A percentile compares a stretch with the other conserved stretches of the same genome.
phyloP scores from a whole-genome alignment of 73 alveolate species.

The Uronychia binucleata region DNA sequence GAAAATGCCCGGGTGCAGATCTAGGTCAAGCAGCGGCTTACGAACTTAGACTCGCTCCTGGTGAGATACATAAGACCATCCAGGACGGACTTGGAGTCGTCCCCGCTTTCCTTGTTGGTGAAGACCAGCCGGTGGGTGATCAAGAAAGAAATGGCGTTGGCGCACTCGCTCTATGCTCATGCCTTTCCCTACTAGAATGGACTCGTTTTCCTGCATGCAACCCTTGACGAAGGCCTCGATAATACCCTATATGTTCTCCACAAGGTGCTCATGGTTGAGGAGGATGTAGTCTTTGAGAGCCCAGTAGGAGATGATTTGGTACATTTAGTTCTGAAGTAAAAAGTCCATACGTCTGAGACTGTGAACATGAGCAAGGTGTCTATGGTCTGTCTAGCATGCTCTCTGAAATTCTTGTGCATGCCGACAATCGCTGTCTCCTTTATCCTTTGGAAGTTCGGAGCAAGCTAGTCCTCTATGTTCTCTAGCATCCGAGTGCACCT shows the following conservation, averaged over 20 bases:
- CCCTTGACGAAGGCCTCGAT: conserved; percentile 45
- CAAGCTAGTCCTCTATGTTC: not conserved
- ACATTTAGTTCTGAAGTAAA: conserved; percentile 5
- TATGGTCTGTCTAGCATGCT: conserved; percentile 26
- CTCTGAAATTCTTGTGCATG: conserved; percentile 37
- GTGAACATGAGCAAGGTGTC: conserved; percentile 40
- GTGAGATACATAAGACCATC: conserved; percentile 55
- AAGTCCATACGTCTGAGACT: conserved; percentile 13
- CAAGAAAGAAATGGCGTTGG: conserved; percentile 52
- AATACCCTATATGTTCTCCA: conserved; percentile 24
- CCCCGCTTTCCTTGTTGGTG: conserved; percentile 4
- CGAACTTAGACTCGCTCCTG: conserved; percentile 22
- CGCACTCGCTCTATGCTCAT: conserved; percentile 38
- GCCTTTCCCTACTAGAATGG: not conserved
- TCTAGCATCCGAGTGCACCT: conserved; percentile 31
- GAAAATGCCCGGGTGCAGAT: conserved; percentile 49
- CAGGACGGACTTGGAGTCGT: not conserved
- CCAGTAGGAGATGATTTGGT: conserved; percentile 33
- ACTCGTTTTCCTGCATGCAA: conserved; percentile 19
- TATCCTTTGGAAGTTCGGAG: conserved; percentile 23
- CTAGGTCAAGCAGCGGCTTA: not conserved
- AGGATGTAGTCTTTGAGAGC: conserved; percentile 46
- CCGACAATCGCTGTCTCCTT: conserved; percentile 64
- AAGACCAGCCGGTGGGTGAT: conserved; percentile 49
- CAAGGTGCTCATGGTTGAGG: conserved; percentile 36